Evolutionary conservation across 2,329 filamentous ascomycete genomes (phyloP).

Genomic region (Geosmithia flava): DNA sequence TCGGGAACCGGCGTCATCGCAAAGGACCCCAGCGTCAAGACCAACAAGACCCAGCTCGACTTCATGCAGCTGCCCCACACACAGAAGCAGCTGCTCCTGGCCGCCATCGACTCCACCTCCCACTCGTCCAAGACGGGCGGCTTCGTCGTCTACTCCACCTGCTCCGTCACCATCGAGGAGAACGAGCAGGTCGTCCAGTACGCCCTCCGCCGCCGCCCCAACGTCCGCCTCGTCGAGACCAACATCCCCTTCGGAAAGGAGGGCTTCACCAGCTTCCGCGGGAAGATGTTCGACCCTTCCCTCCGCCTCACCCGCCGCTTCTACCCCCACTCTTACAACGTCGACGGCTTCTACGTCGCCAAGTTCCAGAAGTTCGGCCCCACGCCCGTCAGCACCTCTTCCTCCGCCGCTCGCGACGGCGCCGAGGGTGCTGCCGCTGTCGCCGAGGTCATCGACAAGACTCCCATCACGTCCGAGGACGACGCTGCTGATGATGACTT

Average conservation of each 20-base stretch:
- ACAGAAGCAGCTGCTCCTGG: conserved; percentile 86
- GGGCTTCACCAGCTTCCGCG: conserved; percentile 81
- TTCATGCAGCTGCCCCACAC: conserved; percentile 88
- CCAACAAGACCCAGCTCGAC: conserved; percentile 92
- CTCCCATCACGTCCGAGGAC: conserved; percentile 44
- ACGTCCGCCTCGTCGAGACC: conserved; percentile 86
- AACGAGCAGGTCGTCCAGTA: conserved; percentile 87
- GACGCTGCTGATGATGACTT: conserved; percentile 45
- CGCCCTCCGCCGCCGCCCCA: conserved; percentile 79
- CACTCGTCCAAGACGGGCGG: conserved; percentile 86
- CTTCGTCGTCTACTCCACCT: conserved; percentile 94
- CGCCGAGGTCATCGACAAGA: conserved; percentile 50
- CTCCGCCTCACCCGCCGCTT: conserved; percentile 76
- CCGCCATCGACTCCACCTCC: conserved; percentile 90
- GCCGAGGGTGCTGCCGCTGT: conserved; percentile 9
- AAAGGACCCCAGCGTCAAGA: conserved; percentile 95
- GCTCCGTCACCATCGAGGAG: conserved; percentile 87
- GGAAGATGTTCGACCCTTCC: conserved; percentile 80
- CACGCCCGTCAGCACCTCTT: conserved; percentile 38
- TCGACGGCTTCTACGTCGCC: conserved; percentile 96
- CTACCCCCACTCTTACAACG: conserved; percentile 87
- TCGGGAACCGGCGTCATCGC: conserved; percentile 95
- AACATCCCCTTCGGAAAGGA: conserved; percentile 83
- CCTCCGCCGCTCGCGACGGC: conserved; percentile 18
- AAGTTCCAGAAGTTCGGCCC: conserved; percentile 92